These are phyloP conservation scores for Ochetophila trinervis DNA, from an alignment of 306 rosid species.

Conservation along the genomic window DNA sequence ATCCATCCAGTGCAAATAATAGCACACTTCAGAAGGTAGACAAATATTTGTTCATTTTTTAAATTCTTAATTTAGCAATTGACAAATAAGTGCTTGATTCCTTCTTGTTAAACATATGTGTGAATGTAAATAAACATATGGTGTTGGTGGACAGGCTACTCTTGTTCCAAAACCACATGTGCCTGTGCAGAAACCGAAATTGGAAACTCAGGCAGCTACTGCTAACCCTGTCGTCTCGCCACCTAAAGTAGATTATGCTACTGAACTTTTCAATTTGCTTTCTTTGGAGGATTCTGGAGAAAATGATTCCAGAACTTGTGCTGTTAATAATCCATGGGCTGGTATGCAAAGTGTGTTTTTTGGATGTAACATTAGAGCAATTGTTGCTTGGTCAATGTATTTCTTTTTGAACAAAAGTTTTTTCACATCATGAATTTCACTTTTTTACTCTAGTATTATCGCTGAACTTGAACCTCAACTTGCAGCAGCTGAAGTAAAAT, in stretches of 20 bases:
- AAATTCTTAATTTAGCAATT: background rate
- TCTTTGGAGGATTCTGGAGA: constrained; percentile 8
- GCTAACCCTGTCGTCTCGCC: constrained; percentile 1
- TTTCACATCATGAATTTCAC: background rate
- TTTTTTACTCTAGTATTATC: background rate
- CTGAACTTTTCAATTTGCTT: constrained; percentile 21
- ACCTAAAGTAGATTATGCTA: constrained; percentile 23
- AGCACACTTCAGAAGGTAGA: constrained; percentile 11
- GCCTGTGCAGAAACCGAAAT: constrained; percentile 5
- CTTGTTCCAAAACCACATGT: constrained; percentile 8
- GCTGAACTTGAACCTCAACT: constrained; percentile 2
- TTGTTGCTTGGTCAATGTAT: background rate
- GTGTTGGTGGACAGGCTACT: constrained; percentile 17
- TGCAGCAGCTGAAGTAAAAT: constrained; percentile 16
- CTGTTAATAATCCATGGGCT: constrained; percentile 7
- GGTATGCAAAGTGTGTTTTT: constrained; percentile 12
- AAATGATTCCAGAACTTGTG: background rate
- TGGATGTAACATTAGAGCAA: background rate
- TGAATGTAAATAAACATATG: background rate
- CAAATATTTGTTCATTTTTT: background rate
- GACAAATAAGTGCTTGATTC: constrained; percentile 2
- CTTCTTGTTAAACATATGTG: background rate
- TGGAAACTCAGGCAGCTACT: background rate
- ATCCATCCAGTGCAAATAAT: constrained; percentile 30
- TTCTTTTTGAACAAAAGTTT: background rate